Base-by-base conservation (phyloP, 352 stramenopile species). In the Pythium sukuiense region DNA sequence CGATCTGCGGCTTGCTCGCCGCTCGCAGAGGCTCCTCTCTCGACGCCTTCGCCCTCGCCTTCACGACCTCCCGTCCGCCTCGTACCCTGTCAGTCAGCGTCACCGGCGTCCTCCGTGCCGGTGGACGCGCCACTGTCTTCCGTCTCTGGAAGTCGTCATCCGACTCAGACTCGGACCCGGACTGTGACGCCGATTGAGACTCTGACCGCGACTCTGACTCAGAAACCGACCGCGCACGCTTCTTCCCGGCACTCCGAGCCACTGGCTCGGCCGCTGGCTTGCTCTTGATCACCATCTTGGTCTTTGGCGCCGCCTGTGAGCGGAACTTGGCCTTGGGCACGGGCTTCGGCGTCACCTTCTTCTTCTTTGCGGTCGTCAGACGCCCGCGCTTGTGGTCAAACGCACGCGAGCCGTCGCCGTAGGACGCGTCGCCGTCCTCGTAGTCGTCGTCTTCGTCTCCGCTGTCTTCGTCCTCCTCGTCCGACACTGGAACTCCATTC, bases 401-500 rank as follows among this genome's bases (percentile, higher is more conserved):
- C 59, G 65, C 59, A 6, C 57, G 53, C 24, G 65, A 45, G 4
- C 54, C 59, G 29, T 65, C 59, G 45, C 65, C 57, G 29, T 61
- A 72, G 6, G 65, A 72, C 5, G 50, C 65, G 37, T 72, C 65
- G 24, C 53, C 45, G 41, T 67, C 65, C 9, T 67, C 59, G 43
- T 72, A 72, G 32, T 72, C 59, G 65, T 72, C 65, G 45, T 72
- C 65, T 3, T 67, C 46, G n/a, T 59, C 65, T 27, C 2, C 27
- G 24, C 46, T 52, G n/a, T 45, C 52, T 43, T 62, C 59, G 43
- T 57, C 59, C 18, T 63, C 54, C n/a, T 61, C 54, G 16, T 70
- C 41, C 5, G 60, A 46, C 27, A 72, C 43, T 4, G 24, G 49
- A 7, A n/a, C 14, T 8, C 39, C 39, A 48, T 48, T 61, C 2